Evolutionary conservation across 2,329 filamentous ascomycete genomes (phyloP).

Genomic region (Apiospora sp.): DNA sequence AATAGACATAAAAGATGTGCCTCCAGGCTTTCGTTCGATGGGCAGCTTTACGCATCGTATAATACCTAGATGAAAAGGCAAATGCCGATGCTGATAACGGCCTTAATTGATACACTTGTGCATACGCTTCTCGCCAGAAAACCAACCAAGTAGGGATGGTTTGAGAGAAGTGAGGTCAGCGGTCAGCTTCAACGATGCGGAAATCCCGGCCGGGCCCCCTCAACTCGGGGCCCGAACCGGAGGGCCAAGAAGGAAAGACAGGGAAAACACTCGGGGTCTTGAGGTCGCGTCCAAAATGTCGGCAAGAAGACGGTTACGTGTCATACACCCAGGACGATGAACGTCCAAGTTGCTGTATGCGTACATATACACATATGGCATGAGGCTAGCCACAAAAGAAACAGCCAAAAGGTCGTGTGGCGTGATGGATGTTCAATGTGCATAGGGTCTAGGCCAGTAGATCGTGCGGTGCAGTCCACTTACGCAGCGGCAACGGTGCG

Average conservation of each 20-base stretch:
- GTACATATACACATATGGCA: background rate
- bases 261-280: constrained; percentile 8
- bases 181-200: background rate
- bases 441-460: constrained; percentile 19
- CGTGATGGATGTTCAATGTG: constrained; percentile 7
- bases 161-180: background rate
- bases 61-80: background rate
- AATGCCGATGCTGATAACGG: too few species aligned
- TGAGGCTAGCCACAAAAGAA: background rate
- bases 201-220: background rate
- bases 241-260: constrained; percentile 7
- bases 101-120: too few species aligned
- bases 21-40: background rate
- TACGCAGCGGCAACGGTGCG: background rate
- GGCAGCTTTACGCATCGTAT: background rate
- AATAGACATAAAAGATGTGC: background rate
- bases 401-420: background rate
- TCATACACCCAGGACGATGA: background rate
- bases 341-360: background rate
- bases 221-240: constrained; percentile 18
- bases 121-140: background rate
- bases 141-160: background rate
- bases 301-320: background rate
- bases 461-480: constrained; percentile 12
- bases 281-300: background rate